Conservation (phyloP, 2,329 filamentous ascomycete species). For the Aspergillus brunneoviolaceus region DNA sequence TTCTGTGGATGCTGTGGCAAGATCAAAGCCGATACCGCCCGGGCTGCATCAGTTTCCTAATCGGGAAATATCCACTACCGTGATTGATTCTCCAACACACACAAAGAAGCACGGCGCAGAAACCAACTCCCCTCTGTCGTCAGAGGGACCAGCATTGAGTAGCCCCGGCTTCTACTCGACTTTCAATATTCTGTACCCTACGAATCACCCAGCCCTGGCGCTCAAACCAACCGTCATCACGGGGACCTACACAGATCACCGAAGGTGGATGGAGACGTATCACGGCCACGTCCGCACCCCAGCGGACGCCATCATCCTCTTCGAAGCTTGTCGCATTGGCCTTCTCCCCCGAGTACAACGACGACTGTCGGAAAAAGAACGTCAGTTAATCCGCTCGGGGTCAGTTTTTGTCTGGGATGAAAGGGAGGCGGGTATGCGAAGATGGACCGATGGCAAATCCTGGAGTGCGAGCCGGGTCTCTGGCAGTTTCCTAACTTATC, state of each 20-base stretch:
- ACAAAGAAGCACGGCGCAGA: background rate
- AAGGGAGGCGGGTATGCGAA: constrained; percentile 92
- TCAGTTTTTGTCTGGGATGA: constrained; percentile 99
- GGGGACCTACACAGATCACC: constrained; percentile 22
- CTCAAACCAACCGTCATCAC: constrained; percentile 21
- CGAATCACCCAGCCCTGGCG: constrained; percentile 19
- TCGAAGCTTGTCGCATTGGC: constrained; percentile 90
- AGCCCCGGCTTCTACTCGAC: background rate
- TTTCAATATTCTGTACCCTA: constrained; percentile 15
- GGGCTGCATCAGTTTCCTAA: constrained; percentile 8
- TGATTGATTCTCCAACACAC: background rate
- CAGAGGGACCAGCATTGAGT: constrained; percentile 1
- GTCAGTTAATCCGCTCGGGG: constrained; percentile 91
- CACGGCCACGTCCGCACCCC: constrained; percentile 94
- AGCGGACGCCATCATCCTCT: constrained; percentile 95
- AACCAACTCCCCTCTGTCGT: background rate
- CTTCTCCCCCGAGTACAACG: constrained; percentile 88
- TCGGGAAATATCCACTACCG: constrained; percentile 10
- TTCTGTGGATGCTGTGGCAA: background rate
- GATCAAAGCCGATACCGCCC: background rate
- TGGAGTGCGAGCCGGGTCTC: constrained; percentile 98
- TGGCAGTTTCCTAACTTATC: constrained; percentile 93
- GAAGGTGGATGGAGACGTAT: constrained; percentile 82
- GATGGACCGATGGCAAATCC: constrained; percentile 98
- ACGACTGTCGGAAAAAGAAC: constrained; percentile 91